These are phyloP conservation scores for Benincasa hispida DNA, from an alignment of 306 rosid species.

Conservation along the genomic window DNA sequence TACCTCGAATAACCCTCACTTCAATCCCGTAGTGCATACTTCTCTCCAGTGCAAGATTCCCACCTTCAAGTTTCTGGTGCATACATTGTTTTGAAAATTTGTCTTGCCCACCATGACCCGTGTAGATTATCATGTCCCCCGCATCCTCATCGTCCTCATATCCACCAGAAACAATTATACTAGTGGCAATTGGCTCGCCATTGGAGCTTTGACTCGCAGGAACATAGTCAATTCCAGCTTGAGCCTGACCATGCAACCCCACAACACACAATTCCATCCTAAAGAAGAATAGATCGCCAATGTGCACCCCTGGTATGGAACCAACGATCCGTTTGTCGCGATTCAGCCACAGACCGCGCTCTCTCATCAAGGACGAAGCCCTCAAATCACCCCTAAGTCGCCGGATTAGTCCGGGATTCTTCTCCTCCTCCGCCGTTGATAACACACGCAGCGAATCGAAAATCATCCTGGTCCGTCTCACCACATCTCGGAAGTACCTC, in stretches of 20 bases:
- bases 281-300: slow-evolving; percentile 74
- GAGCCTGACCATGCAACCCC: slow-evolving; percentile 81
- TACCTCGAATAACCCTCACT: slow-evolving; percentile 80
- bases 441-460: slow-evolving; percentile 64
- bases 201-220: slow-evolving; percentile 73
- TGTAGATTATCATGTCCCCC: slow-evolving; percentile 69
- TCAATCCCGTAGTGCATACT: slow-evolving; percentile 92
- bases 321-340: slow-evolving; percentile 88
- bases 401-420: slow-evolving; percentile 12
- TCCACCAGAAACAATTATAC: slow-evolving; percentile 85
- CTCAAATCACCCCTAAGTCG: slow-evolving; percentile 45
- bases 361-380: slow-evolving; percentile 55
- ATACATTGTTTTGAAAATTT: slow-evolving; percentile 54
- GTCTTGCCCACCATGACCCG: slow-evolving; percentile 97
- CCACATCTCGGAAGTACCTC: slow-evolving; percentile 42
- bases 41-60: slow-evolving; percentile 84
- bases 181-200: slow-evolving; percentile 90
- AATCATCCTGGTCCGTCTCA: slow-evolving; percentile 57
- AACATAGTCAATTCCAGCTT: slow-evolving; percentile 89
- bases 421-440: slow-evolving; percentile 36
- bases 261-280: slow-evolving; percentile 83
- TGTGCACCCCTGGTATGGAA: slow-evolving; percentile 67
- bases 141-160: slow-evolving; percentile 81
- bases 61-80: slow-evolving; percentile 86
- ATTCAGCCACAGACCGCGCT: slow-evolving; percentile 63